Evolutionary conservation across 768 basidiomycete species (phyloP).

Genomic region (Paxillus involutus): DNA sequence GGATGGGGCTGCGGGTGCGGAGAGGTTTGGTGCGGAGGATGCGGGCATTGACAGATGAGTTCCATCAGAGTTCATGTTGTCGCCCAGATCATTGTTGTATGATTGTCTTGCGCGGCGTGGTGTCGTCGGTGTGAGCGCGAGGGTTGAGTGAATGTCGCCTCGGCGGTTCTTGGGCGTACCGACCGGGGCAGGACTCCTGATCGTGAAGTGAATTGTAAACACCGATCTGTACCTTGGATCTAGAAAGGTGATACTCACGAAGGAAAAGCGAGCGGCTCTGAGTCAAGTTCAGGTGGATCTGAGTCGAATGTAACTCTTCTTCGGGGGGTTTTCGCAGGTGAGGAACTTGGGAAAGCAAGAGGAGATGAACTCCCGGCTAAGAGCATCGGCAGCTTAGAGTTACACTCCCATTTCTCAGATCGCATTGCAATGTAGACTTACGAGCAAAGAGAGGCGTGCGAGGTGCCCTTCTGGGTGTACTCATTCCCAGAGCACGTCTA

Average conservation of each 20-base stretch:
- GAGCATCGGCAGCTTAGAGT: not conserved
- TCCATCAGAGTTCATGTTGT: slow-evolving; percentile 60
- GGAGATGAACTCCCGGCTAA: slow-evolving; percentile 62
- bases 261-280: slow-evolving; percentile 71
- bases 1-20: slow-evolving; percentile 58
- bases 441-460: slow-evolving; percentile 50
- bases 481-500: slow-evolving; percentile 53
- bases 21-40: slow-evolving; percentile 56
- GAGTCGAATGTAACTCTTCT: slow-evolving; percentile 37
- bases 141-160: slow-evolving; percentile 89
- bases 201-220: not conserved
- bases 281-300: slow-evolving; percentile 41
- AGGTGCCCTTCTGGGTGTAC: slow-evolving; percentile 46
- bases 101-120: slow-evolving; percentile 40
- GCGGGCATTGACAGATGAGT: slow-evolving; percentile 54
- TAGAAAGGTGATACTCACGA: slow-evolving; percentile 42
- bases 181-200: slow-evolving; percentile 49
- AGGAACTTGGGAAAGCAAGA: slow-evolving; percentile 63
- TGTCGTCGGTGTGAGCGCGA: slow-evolving; percentile 53
- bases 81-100: slow-evolving; percentile 31
- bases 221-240: not conserved
- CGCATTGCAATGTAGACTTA: slow-evolving; percentile 27
- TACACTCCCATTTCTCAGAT: not conserved
- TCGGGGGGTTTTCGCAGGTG: slow-evolving; percentile 49
- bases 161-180: slow-evolving; percentile 73